phyloP scores from a whole-genome alignment of 441 rosid genomes.

The Euphorbia corollata region DNA sequence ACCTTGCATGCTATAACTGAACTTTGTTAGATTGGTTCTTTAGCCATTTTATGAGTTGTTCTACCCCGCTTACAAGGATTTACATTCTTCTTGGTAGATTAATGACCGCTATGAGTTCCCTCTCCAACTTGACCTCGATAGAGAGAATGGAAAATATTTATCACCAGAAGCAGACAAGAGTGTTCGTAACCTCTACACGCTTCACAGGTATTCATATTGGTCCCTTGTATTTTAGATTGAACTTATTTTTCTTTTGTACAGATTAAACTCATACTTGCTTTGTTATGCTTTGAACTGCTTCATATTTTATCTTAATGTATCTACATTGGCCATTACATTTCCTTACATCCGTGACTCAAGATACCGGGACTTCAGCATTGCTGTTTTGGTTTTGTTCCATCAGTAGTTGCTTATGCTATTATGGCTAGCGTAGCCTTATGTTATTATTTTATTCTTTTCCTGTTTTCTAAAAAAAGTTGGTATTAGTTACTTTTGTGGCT shows the following conservation, averaged over 20 bases:
- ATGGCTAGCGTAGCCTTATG: neutral
- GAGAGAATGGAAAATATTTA: constrained; percentile 72
- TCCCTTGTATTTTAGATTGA: neutral
- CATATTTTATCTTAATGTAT: neutral
- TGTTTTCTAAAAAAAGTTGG: neutral
- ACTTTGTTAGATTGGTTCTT: neutral
- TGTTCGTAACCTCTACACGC: constrained; percentile 83
- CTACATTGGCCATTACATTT: neutral
- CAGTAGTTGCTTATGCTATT: constrained; percentile 1
- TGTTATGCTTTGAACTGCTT: constrained; percentile 1
- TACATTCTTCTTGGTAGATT: constrained; percentile 35
- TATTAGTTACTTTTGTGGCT: neutral
- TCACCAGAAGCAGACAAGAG: constrained; percentile 87
- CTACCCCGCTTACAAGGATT: neutral
- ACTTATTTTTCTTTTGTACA: neutral
- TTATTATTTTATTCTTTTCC: neutral
- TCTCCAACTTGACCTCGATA: constrained; percentile 84
- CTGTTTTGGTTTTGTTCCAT: too few relatives aligned
- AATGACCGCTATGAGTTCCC: constrained; percentile 94
- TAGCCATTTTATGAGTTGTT: neutral
- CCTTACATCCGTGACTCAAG: too few relatives aligned
- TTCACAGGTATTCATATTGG: constrained; percentile 49
- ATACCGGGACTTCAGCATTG: too few relatives aligned
- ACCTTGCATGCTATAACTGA: neutral
- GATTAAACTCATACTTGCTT: neutral